These are phyloP conservation scores for Aspergillus quadricinctus DNA, from an alignment of 2,329 filamentous ascomycete species.

Conservation along the genomic window DNA sequence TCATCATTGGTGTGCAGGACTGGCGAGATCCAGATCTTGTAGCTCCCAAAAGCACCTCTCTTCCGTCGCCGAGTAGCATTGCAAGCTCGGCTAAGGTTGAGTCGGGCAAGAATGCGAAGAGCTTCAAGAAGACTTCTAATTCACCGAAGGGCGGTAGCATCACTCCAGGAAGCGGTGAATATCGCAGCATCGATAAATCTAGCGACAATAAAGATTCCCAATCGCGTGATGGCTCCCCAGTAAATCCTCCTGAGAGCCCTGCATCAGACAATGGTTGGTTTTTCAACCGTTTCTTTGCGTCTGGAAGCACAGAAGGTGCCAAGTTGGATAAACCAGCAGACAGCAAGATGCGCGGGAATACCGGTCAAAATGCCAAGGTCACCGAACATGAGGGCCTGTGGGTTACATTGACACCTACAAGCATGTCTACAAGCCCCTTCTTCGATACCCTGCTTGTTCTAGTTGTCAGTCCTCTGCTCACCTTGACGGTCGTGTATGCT, in stretches of 20 bases:
- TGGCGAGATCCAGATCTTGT: constrained; percentile 78
- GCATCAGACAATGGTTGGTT: constrained; percentile 29
- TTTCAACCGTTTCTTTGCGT: constrained; percentile 30
- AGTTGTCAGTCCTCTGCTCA: constrained; percentile 90
- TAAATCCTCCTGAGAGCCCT: constrained; percentile 4
- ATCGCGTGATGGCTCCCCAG: constrained; percentile 9
- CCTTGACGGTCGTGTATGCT: constrained; percentile 86
- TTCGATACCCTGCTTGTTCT: constrained; percentile 94
- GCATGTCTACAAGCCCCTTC: constrained; percentile 82
- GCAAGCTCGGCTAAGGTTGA: constrained; percentile 26
- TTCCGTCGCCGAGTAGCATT: constrained; percentile 20
- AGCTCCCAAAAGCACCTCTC: constrained; percentile 34
- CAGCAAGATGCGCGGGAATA: constrained; percentile 14
- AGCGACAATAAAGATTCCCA: constrained; percentile 13
- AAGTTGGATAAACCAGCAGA: constrained; percentile 10
- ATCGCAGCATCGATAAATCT: constrained; percentile 44
- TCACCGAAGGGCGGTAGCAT: constrained; percentile 61
- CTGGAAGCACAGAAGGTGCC: constrained; percentile 12
- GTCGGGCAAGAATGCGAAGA: constrained; percentile 27
- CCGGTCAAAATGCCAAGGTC: constrained; percentile 28
- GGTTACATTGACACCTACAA: constrained; percentile 93
- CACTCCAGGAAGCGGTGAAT: constrained; percentile 69
- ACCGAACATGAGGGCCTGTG: constrained; percentile 73
- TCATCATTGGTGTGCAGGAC: constrained; percentile 80
- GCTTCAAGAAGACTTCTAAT: constrained; percentile 25